Evolutionary conservation across 208 protist species (phyloP).

Genomic region (Jaenimonas drosophilae): DNA sequence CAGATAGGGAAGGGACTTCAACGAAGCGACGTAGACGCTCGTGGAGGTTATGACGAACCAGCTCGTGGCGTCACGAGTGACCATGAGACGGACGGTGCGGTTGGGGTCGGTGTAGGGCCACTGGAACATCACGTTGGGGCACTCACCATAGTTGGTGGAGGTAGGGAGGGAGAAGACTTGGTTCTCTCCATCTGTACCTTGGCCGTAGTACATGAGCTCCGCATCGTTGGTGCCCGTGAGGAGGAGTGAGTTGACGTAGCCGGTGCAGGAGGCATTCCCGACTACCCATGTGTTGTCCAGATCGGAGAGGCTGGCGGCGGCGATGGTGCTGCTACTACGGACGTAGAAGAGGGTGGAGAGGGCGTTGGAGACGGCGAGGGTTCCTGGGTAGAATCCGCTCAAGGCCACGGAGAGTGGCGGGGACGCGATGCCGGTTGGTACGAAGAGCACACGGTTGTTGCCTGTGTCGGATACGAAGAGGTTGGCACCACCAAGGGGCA

Average conservation of each 20-base stretch:
- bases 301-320: slow-evolving; percentile 2
- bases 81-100: not conserved
- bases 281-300: not conserved
- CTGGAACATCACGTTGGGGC: not conserved
- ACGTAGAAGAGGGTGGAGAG: slow-evolving; percentile 9
- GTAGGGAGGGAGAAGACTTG: slow-evolving; percentile 1
- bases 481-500: slow-evolving; percentile 1
- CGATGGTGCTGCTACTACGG: slow-evolving; percentile 1
- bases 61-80: not conserved
- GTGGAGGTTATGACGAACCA: slow-evolving; percentile 10
- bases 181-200: not conserved
- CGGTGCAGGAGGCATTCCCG: slow-evolving; percentile 2
- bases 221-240: slow-evolving; percentile 7
- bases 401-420: slow-evolving; percentile 4
- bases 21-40: slow-evolving; percentile 9
- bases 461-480: slow-evolving; percentile 38
- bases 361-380: slow-evolving; percentile 7
- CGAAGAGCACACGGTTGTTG: slow-evolving; percentile 5
- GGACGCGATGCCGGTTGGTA: not conserved
- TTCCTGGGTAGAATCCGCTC: slow-evolving; percentile 3
- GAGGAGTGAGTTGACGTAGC: slow-evolving; percentile 8
- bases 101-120: slow-evolving; percentile 1
- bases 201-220: slow-evolving; percentile 14
- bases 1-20: no score
- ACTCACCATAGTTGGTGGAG: not conserved